phyloP scores from a whole-genome alignment of 148 eudicot species.

The Amaranthus palmeri region DNA sequence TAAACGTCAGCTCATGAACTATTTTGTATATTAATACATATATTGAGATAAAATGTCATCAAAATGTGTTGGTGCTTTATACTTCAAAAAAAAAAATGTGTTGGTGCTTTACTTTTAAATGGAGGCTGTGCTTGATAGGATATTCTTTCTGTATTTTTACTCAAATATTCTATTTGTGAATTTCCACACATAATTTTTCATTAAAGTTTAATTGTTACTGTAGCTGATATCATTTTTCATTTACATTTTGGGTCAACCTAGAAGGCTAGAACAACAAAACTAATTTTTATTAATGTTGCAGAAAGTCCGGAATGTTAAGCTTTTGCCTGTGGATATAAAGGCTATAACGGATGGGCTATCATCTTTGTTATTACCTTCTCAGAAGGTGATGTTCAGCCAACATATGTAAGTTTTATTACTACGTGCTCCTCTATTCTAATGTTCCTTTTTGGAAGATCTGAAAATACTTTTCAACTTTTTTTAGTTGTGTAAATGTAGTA shows the following conservation, averaged over 20 bases:
- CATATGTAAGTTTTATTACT: conserved; percentile 52
- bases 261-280: conserved; percentile 6
- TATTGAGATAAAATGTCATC: not conserved
- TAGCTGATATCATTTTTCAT: not conserved
- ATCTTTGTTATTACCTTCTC: conserved; percentile 79
- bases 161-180: not conserved
- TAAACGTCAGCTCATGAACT: no score
- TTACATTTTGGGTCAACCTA: not conserved
- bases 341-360: conserved; percentile 77
- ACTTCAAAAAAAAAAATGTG: not conserved
- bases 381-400: conserved; percentile 65
- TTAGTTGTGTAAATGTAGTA: not conserved
- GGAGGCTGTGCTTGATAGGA: not conserved
- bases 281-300: conserved; percentile 32
- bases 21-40: no score
- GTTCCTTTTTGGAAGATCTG: not conserved
- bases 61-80: not conserved
- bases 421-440: not conserved
- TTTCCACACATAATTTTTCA: not conserved
- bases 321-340: conserved; percentile 74
- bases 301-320: conserved; percentile 56
- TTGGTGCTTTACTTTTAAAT: not conserved
- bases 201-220: not conserved
- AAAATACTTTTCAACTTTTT: not conserved
- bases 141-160: not conserved